phyloP scores from a whole-genome alignment of 1,284 basidiomycete species.

The Dichomitus squalens region DNA sequence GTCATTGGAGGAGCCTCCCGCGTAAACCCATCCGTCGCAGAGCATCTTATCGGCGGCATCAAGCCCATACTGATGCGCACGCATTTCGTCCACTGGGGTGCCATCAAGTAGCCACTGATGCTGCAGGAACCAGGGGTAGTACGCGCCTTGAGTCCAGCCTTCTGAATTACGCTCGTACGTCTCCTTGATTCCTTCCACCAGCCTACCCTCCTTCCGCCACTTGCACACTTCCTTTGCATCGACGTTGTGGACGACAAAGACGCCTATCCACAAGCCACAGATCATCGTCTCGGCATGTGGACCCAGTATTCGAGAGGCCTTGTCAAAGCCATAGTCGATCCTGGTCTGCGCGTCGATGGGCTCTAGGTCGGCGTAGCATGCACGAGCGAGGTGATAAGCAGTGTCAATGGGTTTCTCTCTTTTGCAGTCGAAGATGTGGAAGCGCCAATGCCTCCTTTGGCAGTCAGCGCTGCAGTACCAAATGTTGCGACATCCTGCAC shows the following conservation, averaged over 20 bases:
- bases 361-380: conserved; percentile 26
- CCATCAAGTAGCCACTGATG: conserved; percentile 36
- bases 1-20: conserved; percentile 9
- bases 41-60: background rate
- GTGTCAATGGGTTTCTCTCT: conserved; percentile 32
- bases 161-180: conserved; percentile 30
- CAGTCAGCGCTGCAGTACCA: conserved; percentile 28
- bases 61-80: background rate
- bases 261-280: conserved; percentile 36
- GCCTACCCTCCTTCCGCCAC: conserved; percentile 35
- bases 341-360: conserved; percentile 37
- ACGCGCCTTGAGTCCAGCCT: conserved; percentile 14
- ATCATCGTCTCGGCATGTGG: conserved; percentile 21
- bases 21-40: conserved; percentile 5
- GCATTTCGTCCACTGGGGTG: background rate
- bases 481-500: conserved; percentile 1
- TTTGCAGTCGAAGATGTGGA: conserved; percentile 40
- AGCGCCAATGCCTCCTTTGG: conserved; percentile 33
- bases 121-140: conserved; percentile 39
- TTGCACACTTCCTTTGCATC: conserved; percentile 34
- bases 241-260: conserved; percentile 34
- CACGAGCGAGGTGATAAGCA: conserved; percentile 35
- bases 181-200: conserved; percentile 37
- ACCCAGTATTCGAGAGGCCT: conserved; percentile 11
- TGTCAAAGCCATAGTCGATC: conserved; percentile 40